Conservation (phyloP, 768 basidiomycete genomes). For the Leccinum truebloodii region DNA sequence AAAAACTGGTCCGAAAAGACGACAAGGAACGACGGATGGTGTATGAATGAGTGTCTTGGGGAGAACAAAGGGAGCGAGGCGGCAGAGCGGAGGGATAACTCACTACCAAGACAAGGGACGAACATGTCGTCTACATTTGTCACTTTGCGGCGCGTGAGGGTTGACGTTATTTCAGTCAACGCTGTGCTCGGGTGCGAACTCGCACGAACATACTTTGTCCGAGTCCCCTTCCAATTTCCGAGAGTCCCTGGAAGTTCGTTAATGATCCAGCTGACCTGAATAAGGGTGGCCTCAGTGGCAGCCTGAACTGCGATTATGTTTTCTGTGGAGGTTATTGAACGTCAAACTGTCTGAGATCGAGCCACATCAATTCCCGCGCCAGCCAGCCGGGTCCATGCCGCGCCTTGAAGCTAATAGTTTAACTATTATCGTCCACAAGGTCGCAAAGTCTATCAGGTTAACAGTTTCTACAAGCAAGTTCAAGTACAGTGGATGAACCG, state of each 20-base stretch:
- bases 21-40: neutral
- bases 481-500: slow-evolving; percentile 5
- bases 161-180: slow-evolving; percentile 19
- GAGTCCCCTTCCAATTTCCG: neutral
- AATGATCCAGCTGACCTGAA: neutral
- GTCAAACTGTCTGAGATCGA: neutral
- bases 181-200: slow-evolving; percentile 1
- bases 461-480: too few species aligned
- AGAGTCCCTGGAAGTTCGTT: neutral
- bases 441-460: neutral
- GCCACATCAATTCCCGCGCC: slow-evolving; percentile 2
- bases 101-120: slow-evolving; percentile 14
- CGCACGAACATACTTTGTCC: neutral
- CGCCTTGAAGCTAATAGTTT: neutral
- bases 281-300: neutral
- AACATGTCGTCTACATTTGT: slow-evolving; percentile 4
- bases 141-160: slow-evolving; percentile 2
- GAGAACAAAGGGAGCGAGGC: neutral
- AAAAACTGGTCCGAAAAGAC: neutral
- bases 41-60: slow-evolving; percentile 1
- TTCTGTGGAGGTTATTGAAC: neutral
- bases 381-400: neutral
- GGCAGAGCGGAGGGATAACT: slow-evolving; percentile 11
- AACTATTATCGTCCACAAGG: neutral
- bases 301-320: neutral